Evolutionary conservation across 1,284 basidiomycete species (phyloP).

Genomic region (Coriolopsis trogii): DNA sequence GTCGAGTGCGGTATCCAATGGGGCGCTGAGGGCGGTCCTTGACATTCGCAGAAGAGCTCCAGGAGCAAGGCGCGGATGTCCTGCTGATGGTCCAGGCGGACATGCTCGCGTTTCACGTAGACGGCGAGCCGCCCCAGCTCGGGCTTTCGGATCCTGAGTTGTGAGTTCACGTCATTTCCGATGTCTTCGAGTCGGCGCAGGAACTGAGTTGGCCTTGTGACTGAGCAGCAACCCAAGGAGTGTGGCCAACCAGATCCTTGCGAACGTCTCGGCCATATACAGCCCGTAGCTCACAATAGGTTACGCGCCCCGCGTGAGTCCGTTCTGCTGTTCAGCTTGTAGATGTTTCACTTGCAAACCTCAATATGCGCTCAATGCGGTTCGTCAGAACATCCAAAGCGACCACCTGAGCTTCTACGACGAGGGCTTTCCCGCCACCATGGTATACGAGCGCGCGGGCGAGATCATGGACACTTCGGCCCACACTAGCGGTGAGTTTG

Average conservation of each 20-base stretch:
- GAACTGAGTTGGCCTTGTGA: slow-evolving; percentile 70
- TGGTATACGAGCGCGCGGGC: slow-evolving; percentile 83
- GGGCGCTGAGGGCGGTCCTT: slow-evolving; percentile 65
- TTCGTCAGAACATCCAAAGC: no score
- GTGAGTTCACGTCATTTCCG: neutral
- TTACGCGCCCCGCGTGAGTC: slow-evolving; percentile 18
- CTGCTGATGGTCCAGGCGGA: slow-evolving; percentile 87
- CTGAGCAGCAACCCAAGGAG: no score
- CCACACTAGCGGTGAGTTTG: slow-evolving; percentile 67
- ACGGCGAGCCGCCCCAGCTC: slow-evolving; percentile 77
- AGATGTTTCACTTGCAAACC: no score
- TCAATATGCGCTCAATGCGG: no score
- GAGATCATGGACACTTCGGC: slow-evolving; percentile 87
- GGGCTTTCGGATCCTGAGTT: slow-evolving; percentile 58
- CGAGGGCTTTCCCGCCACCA: slow-evolving; percentile 81
- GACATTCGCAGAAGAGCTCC: slow-evolving; percentile 66
- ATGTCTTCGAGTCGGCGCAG: slow-evolving; percentile 67
- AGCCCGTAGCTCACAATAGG: slow-evolving; percentile 83
- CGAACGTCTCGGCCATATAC: slow-evolving; percentile 75
- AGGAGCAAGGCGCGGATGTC: slow-evolving; percentile 61
- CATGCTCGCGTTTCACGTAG: slow-evolving; percentile 82
- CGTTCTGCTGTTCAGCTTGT: no score
- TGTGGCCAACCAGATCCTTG: slow-evolving; percentile 69
- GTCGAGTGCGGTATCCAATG: neutral
- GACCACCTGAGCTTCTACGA: slow-evolving; percentile 86